Base-by-base conservation (phyloP, 345 rosid genomes). In the Hibiscus mutabilis region DNA sequence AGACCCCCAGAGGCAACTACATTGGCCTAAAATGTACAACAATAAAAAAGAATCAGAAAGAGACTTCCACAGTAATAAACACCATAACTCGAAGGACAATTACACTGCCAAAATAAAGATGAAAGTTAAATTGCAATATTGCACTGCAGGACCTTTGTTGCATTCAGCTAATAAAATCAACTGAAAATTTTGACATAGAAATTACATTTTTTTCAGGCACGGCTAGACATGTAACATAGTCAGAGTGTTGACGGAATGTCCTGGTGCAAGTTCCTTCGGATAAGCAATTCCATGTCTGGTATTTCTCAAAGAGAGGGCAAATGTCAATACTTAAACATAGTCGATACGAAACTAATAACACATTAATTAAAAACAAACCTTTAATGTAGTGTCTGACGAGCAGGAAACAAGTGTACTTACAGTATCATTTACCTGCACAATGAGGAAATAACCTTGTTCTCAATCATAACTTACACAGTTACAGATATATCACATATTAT, bases 1-100 rank as follows among this genome's bases (percentile, higher is more conserved):
- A 96, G 99, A 82, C 97, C 99, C 82, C 97, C 94, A 77, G 99
- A 96, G 77, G 97, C 98, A 91, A 96, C 88, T 78, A 96, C 76
- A 86, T 92, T 89, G 84, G 82, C 84, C 99, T 96, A 91, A 81
- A 84, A 92, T 79, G 12, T 44, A 65, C 13, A 33, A 81, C 86
- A 89, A 91, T 84, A 89, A 75, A 82, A 82, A 71, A 86, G 82
- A 79, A 83, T 92, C 86, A 92, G 88, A 81, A 83, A 82, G 79
- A 73, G 84, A 77, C 80, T 71, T 77, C 35, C 65, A 74, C 14
- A 59, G 67, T 13, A 67, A 57, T 15, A 40, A 42, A 59, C 24
- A 69, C 9, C 49, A 74, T 46, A 73, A 27, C 33, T 69, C 56
- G 55, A 68, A 69, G 42, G 47, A 70, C 15, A 31, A 69, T 33